Base-by-base conservation (phyloP, 1,284 basidiomycete species). In the Calocybe gambosa region DNA sequence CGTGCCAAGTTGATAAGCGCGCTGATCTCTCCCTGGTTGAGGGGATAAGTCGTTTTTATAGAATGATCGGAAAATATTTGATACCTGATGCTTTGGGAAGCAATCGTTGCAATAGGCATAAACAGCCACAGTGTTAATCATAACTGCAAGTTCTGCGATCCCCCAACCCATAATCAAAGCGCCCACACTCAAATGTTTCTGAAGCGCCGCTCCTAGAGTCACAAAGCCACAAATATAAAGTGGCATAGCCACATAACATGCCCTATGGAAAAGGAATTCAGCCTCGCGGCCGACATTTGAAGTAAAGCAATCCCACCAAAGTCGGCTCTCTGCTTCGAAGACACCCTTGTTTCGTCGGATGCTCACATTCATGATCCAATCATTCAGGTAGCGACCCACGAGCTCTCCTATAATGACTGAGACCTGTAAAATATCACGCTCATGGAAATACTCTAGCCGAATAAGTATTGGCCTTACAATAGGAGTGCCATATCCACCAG, bases 81-180 rank as follows among this genome's bases (percentile, higher is more conserved):
- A 12, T 43, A 71, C 73, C 61, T 75, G 72, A 43, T 75, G 67
- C 40, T 68, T 72, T 0, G 74, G 74, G 64, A 77, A 76, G 40
- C 66, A 69, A 52, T 77, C 73, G 50, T 71, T 75, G 46, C 68
- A 68, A 46, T 77, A 75, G 3, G 80, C 77, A 49, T 80, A 83
- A 40, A 83, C 68, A 1, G 75, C 79, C 25, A 82, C 79, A 0
- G 82, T 85, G 55, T 75, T 78, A 54, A 85, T 69, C 80, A 85
- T 85, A 48, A 76, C 64, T 0, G 77, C 69, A 4, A 78, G 60
- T 49, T 79, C 71, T 0, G 80, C 74, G 37, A 83, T 75, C 0
- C 80, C 82, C 82, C 82, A 85, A 3, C 82, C 82, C 67, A 85
- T 73, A 8, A 85, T 67, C 37, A 85, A 53, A 1, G 74, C 80